phyloP scores from a whole-genome alignment of 305 asterid genomes.

The Fraxinus velutina region DNA sequence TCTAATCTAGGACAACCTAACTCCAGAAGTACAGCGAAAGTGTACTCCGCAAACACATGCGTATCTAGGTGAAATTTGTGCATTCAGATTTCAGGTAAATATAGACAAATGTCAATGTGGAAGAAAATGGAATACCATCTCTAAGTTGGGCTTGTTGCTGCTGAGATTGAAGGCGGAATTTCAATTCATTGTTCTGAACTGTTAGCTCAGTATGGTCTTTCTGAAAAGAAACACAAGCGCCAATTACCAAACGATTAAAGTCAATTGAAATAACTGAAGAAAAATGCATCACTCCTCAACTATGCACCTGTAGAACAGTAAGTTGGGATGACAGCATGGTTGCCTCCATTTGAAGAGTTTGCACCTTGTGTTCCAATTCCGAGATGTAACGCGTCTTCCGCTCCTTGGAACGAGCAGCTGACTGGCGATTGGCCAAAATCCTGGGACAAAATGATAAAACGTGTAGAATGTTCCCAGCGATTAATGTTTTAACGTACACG shows the following conservation, averaged over 20 bases:
- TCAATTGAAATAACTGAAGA: constrained; percentile 4
- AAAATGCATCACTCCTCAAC: neutral
- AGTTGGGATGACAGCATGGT: constrained; percentile 70
- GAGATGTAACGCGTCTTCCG: constrained; percentile 79
- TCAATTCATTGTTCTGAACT: constrained; percentile 75
- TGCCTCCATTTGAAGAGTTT: constrained; percentile 73
- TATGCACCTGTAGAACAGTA: constrained; percentile 60
- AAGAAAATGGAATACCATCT: constrained; percentile 53
- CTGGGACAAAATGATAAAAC: constrained; percentile 30
- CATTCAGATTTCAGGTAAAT: constrained; percentile 4
- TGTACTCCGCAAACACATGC: neutral
- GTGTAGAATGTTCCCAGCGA: neutral
- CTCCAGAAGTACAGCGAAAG: neutral
- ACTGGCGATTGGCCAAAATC: constrained; percentile 86
- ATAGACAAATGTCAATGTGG: constrained; percentile 4
- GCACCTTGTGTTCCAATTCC: constrained; percentile 89
- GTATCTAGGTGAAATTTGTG: neutral
- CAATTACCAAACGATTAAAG: neutral
- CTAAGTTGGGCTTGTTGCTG: constrained; percentile 81
- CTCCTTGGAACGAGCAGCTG: constrained; percentile 98
- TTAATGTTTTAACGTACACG: neutral
- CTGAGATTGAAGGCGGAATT: constrained; percentile 77
- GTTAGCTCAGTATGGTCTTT: constrained; percentile 55
- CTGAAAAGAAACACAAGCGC: constrained; percentile 38
- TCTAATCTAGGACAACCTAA: neutral